Percentiles rank a stretch among this genome's conserved stretches.
Conservation (phyloP, 2,329 filamentous ascomycete genomes). For the Sodiomyces alkalinus region DNA sequence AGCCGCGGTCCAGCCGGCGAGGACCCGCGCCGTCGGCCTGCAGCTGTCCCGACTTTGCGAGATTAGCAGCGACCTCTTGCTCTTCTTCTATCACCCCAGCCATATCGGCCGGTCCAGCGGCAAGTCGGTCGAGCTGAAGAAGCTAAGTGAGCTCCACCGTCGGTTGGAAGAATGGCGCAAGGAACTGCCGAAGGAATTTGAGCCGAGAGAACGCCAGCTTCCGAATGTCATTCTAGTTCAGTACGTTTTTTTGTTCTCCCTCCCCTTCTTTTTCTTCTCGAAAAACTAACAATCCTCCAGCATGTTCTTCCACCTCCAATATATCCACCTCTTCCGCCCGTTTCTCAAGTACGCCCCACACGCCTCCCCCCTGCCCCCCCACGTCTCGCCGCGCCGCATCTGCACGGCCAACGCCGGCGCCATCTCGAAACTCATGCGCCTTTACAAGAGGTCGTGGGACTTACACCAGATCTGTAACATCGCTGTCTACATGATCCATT, state of each 20-base stretch:
- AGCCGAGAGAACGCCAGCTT: conserved; percentile 76
- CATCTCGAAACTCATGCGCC: conserved; percentile 84
- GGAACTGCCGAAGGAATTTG: conserved; percentile 70
- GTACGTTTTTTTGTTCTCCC: conserved; percentile 39
- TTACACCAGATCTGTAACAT: conserved; percentile 92
- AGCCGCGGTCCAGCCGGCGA: conserved; percentile 59
- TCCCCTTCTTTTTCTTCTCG: background rate
- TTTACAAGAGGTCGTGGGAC: conserved; percentile 88
- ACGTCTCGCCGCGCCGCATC: conserved; percentile 79
- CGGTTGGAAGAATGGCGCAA: conserved; percentile 81
- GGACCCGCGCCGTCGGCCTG: conserved; percentile 67
- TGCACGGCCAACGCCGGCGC: conserved; percentile 80
- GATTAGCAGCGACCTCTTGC: conserved; percentile 80
- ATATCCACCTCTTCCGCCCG: conserved; percentile 88
- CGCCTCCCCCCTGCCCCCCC: conserved; percentile 67
- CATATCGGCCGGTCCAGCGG: conserved; percentile 48
- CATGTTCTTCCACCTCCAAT: conserved; percentile 95
- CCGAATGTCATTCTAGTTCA: conserved; percentile 70
- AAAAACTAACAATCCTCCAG: conserved; percentile 28
- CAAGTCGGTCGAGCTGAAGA: conserved; percentile 78
- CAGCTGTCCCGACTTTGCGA: conserved; percentile 77
- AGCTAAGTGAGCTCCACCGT: conserved; percentile 80
- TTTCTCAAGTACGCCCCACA: conserved; percentile 81
- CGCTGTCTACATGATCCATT: conserved; percentile 88
- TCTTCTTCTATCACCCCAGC: conserved; percentile 80